These are phyloP conservation scores for Ceratocystis ficicola DNA, from an alignment of 2,329 filamentous ascomycete species.

Conservation along the genomic window DNA sequence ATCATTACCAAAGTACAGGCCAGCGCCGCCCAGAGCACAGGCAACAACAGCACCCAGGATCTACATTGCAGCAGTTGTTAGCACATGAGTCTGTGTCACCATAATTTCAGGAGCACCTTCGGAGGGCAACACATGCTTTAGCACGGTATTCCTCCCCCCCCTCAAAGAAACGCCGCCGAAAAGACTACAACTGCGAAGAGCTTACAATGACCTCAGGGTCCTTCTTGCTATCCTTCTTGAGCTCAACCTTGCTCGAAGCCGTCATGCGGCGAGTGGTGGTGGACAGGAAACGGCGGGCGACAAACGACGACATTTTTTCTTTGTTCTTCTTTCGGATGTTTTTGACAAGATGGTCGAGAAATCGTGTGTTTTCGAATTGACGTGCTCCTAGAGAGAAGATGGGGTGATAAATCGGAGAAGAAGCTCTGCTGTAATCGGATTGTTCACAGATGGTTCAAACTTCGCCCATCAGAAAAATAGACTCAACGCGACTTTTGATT, in stretches of 20 bases:
- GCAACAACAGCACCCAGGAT: conserved; percentile 87
- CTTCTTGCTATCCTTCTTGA: conserved; percentile 48
- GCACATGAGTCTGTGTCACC: not conserved
- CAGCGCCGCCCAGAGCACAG: conserved; percentile 73
- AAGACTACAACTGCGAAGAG: not conserved
- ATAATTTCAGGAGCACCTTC: not conserved
- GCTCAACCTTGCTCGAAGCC: conserved; percentile 34
- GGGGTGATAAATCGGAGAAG: not conserved
- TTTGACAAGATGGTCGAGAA: too few species aligned
- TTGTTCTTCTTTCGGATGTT: conserved; percentile 22
- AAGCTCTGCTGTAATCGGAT: not conserved
- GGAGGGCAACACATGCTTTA: not conserved
- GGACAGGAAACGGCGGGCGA: conserved; percentile 45
- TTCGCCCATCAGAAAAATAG: conserved; percentile 12
- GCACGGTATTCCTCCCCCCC: not conserved
- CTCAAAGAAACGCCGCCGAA: not conserved
- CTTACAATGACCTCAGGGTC: conserved; percentile 35
- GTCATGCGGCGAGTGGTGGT: conserved; percentile 42
- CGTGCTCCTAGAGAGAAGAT: not conserved
- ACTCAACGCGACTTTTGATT: conserved; percentile 13
- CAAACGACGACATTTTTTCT: conserved; percentile 39
- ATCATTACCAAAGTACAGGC: conserved; percentile 69
- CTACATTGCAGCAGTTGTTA: conserved; percentile 36
- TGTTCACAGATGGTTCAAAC: not conserved
- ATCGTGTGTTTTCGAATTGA: too few species aligned